Conservation (phyloP, 2,329 filamentous ascomycete species). For the Beauveria sp. region DNA sequence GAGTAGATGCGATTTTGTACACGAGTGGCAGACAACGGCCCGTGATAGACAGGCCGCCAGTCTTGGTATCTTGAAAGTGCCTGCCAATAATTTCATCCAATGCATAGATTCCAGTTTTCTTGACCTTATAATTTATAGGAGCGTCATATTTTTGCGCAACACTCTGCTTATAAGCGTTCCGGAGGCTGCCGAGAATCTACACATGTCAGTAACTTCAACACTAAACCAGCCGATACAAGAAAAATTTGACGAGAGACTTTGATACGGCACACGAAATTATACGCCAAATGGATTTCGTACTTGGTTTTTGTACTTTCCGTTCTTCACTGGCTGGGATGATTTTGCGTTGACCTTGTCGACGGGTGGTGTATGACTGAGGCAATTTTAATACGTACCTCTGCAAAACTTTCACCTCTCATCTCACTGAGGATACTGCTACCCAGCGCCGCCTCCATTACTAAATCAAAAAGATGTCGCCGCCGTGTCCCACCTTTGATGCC, state of each 20-base stretch:
- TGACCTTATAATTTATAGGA: slow-evolving; percentile 14
- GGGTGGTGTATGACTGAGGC: background rate
- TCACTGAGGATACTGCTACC: slow-evolving; percentile 46
- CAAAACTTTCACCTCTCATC: slow-evolving; percentile 48
- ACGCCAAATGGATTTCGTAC: too few species aligned
- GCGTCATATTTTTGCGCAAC: background rate
- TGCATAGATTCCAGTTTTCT: slow-evolving; percentile 32
- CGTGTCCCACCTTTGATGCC: slow-evolving; percentile 47
- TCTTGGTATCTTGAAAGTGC: slow-evolving; percentile 42
- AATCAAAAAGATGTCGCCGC: slow-evolving; percentile 45
- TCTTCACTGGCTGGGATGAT: background rate
- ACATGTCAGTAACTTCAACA: background rate
- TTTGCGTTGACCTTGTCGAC: background rate
- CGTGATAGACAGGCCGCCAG: slow-evolving; percentile 39
- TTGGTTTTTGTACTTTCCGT: background rate
- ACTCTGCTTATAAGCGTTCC: background rate
- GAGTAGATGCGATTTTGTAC: slow-evolving; percentile 45
- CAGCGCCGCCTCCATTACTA: slow-evolving; percentile 31
- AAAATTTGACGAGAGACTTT: background rate
- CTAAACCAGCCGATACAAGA: background rate
- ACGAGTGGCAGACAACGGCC: slow-evolving; percentile 48
- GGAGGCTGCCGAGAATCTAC: background rate
- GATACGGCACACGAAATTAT: too few species aligned
- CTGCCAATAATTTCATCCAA: slow-evolving; percentile 39
- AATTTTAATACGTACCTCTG: slow-evolving; percentile 42